A percentile compares a stretch with the other conserved stretches of the same genome.
Conservation (phyloP, 2,329 filamentous ascomycete genomes). For the Talaromyces funiculosus region DNA sequence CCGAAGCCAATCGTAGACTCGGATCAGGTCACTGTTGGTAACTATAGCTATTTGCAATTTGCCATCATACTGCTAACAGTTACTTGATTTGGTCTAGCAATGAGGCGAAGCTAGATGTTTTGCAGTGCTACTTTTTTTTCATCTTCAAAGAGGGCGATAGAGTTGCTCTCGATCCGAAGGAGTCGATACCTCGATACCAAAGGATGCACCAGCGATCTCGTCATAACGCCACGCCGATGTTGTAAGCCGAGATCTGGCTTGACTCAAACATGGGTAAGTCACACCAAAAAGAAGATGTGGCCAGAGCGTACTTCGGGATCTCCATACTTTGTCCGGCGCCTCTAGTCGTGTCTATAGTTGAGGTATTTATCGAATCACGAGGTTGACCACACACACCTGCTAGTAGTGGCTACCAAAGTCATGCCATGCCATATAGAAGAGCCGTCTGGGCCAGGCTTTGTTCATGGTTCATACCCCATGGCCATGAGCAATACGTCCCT, state of each 20-base stretch:
- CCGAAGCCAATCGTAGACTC: conserved; percentile 22
- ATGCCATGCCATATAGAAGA: not conserved
- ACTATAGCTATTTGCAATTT: conserved; percentile 9
- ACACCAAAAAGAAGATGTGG: conserved; percentile 8
- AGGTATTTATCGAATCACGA: conserved; percentile 1
- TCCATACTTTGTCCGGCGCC: not conserved
- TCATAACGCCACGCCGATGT: not conserved
- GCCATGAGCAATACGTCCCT: not conserved
- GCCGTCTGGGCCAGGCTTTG: not conserved
- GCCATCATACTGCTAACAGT: not conserved
- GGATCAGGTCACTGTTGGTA: conserved; percentile 1
- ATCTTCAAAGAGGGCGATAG: not conserved
- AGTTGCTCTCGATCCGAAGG: not conserved
- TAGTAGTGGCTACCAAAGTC: not conserved
- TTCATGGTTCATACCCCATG: not conserved
- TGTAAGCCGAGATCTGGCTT: conserved; percentile 4
- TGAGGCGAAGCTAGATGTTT: not conserved
- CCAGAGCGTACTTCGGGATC: not conserved
- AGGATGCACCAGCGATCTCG: not conserved
- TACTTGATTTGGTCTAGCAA: not conserved
- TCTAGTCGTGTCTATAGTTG: not conserved
- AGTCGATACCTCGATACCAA: not conserved
- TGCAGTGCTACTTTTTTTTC: not conserved
- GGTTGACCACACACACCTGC: not conserved
- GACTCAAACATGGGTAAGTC: not conserved